phyloP scores from a whole-genome alignment of 2,329 filamentous ascomycete species.

The Arachnopeziza araneosa region DNA sequence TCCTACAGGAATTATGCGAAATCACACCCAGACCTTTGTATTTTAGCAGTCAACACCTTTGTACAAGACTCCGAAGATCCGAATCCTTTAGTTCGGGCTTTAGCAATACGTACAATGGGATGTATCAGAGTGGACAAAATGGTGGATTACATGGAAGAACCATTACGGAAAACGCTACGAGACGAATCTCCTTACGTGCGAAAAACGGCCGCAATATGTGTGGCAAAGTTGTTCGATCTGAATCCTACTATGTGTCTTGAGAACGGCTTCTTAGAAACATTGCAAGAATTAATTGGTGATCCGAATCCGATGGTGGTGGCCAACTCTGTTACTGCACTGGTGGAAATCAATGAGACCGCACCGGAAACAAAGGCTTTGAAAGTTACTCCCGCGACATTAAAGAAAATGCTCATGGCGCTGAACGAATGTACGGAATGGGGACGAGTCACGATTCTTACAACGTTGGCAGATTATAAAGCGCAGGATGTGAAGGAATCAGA shows the following conservation, averaged over 20 bases:
- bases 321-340: constrained; percentile 89
- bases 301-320: constrained; percentile 99
- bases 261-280: constrained; percentile 87
- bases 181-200: constrained; percentile 98
- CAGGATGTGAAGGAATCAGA: constrained; percentile 92
- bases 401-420: constrained; percentile 92
- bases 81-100: constrained; percentile 87
- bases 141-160: constrained; percentile 99
- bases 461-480: constrained; percentile 81
- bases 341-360: constrained; percentile 84
- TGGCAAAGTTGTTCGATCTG: constrained; percentile 95
- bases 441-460: constrained; percentile 85
- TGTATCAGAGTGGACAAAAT: constrained; percentile 98
- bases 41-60: constrained; percentile 97
- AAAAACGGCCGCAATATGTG: constrained; percentile 96
- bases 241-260: constrained; percentile 91
- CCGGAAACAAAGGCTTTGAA: constrained; percentile 85
- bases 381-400: constrained; percentile 75
- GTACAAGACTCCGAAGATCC: constrained; percentile 99
- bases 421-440: constrained; percentile 99
- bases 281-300: constrained; percentile 95
- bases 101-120: constrained; percentile 97
- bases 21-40: constrained; percentile 96
- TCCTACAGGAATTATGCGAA: constrained; percentile 90
- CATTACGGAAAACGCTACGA: constrained; percentile 86